These are phyloP conservation scores for Naganishia liquefaciens DNA, from an alignment of 1,284 basidiomycete species.

Conservation along the genomic window DNA sequence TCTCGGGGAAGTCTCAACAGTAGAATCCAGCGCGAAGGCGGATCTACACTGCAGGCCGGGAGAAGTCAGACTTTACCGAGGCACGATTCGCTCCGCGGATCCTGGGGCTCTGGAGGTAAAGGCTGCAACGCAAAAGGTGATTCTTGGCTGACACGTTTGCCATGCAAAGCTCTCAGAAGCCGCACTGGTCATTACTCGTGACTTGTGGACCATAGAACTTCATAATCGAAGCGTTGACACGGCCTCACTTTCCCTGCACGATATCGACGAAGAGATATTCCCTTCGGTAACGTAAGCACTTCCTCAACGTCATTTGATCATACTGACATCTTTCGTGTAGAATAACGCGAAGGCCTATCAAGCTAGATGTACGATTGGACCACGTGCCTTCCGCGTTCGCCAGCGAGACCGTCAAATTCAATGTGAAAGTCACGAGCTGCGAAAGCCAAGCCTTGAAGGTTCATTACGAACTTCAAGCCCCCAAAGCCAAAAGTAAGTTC, in stretches of 20 bases:
- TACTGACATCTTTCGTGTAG: background rate
- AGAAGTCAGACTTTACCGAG: slow-evolving; percentile 37
- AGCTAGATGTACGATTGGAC: slow-evolving; percentile 60
- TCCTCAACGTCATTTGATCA: background rate
- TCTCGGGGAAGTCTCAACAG: slow-evolving; percentile 35
- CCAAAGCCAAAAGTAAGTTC: slow-evolving; percentile 68
- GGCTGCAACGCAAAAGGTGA: background rate
- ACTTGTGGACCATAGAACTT: slow-evolving; percentile 45
- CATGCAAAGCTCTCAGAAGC: slow-evolving; percentile 38
- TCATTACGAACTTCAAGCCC: slow-evolving; percentile 53
- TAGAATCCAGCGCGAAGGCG: slow-evolving; percentile 26
- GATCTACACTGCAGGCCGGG: slow-evolving; percentile 29
- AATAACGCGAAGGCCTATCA: slow-evolving; percentile 66
- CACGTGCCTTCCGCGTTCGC: slow-evolving; percentile 70
- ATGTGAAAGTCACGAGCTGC: slow-evolving; percentile 65
- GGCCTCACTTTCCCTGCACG: slow-evolving; percentile 37
- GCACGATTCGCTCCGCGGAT: background rate
- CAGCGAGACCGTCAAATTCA: slow-evolving; percentile 72
- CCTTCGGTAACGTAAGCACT: background rate
- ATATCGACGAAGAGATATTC: slow-evolving; percentile 27
- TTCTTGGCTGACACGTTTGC: background rate
- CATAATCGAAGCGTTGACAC: slow-evolving; percentile 31
- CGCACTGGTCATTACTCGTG: slow-evolving; percentile 38
- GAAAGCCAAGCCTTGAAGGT: slow-evolving; percentile 63
- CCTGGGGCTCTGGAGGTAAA: slow-evolving; percentile 1